A percentile compares a stretch with the other conserved stretches of the same genome.
Evolutionary conservation across 352 stramenopile species (phyloP).

Genomic region (Globisporangium lucens): DNA sequence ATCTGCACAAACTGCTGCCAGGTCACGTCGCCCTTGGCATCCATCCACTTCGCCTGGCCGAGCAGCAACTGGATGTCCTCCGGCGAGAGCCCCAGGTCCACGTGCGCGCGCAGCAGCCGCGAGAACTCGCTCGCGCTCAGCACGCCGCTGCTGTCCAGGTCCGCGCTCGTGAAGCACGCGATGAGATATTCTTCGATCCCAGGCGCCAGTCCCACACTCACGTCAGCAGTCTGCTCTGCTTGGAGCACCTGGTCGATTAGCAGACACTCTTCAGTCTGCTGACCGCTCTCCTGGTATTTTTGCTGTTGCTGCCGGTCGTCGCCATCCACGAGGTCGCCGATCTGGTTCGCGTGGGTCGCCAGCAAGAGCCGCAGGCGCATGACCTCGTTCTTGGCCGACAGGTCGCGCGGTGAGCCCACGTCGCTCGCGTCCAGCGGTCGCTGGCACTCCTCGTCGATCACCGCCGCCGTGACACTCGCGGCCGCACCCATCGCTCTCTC

Average conservation of each 20-base stretch:
- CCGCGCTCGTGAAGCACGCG: constrained; percentile 19
- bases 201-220: constrained; percentile 10
- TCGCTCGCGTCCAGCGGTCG: constrained; percentile 25
- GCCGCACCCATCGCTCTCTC: constrained; percentile 12
- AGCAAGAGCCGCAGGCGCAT: constrained; percentile 14
- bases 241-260: not conserved
- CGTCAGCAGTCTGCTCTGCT: not conserved
- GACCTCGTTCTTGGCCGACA: constrained; percentile 23
- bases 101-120: constrained; percentile 19
- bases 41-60: constrained; percentile 15
- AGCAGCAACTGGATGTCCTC: constrained; percentile 21
- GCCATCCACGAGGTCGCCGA: not conserved
- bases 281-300: not conserved
- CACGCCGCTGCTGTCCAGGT: constrained; percentile 24
- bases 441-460: constrained; percentile 13
- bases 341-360: constrained; percentile 4
- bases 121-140: constrained; percentile 22
- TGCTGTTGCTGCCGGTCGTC: not conserved
- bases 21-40: constrained; percentile 17
- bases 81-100: constrained; percentile 20
- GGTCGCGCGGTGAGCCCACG: constrained; percentile 21
- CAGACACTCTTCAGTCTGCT: constrained; percentile 6
- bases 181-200: constrained; percentile 23
- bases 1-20: constrained; percentile 25
- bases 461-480: constrained; percentile 5